Percentiles rank a stretch among this genome's conserved stretches.
phyloP scores from a whole-genome alignment of 2,329 filamentous ascomycete genomes.

The Sarocladium oryzae region DNA sequence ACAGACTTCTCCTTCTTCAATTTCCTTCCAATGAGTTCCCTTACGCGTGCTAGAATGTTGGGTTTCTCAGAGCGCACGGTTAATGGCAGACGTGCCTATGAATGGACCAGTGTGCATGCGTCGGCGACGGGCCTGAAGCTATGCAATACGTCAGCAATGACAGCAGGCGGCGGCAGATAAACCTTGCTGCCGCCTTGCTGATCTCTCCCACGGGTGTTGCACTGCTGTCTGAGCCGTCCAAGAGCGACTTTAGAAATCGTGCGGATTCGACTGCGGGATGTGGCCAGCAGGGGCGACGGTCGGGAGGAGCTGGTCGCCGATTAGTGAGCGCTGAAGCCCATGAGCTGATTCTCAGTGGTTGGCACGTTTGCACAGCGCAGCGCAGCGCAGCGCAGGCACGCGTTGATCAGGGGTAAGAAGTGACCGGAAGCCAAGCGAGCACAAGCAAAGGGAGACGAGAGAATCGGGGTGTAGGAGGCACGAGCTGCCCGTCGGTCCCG shows the following conservation, averaged over 20 bases:
- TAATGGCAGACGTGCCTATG: not conserved
- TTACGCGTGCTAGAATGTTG: no score
- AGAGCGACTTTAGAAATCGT: not conserved
- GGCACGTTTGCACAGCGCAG: not conserved
- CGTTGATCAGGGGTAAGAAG: not conserved
- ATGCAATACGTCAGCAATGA: constrained; percentile 5
- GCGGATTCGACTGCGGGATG: no score
- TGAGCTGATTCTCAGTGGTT: not conserved
- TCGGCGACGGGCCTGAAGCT: not conserved
- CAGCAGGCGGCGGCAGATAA: not conserved
- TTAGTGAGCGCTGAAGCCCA: not conserved
- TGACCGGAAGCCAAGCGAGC: constrained; percentile 1
- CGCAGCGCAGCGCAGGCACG: not conserved
- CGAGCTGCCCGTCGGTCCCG: constrained; percentile 8
- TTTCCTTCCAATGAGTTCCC: no score
- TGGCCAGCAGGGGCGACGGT: not conserved
- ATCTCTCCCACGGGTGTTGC: not conserved
- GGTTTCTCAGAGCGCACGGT: not conserved
- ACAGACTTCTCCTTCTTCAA: no score
- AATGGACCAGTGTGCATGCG: not conserved
- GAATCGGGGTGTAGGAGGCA: constrained; percentile 6
- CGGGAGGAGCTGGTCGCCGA: not conserved
- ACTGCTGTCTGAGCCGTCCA: not conserved
- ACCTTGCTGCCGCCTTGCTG: not conserved
- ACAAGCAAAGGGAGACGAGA: not conserved